Evolutionary conservation across 768 basidiomycete genomes (phyloP), one percentile per base, ranked within the genome.

Genomic region (Vararia minispora): DNA sequence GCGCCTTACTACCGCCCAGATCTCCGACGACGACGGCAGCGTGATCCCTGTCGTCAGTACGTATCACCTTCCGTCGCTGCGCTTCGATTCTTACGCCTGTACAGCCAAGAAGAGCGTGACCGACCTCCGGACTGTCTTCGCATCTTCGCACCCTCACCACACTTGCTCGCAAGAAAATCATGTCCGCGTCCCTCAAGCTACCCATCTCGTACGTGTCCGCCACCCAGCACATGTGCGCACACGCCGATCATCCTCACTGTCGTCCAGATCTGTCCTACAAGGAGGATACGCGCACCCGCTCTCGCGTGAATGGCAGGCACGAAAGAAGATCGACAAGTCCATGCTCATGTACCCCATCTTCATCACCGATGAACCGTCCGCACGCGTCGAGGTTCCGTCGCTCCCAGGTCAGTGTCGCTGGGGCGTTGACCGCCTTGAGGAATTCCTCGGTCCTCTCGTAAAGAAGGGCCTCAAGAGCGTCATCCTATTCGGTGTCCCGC

Each of bases 291-390:
- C 86, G 42, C 90, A 97, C 61, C 84, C 91, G 12, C 72, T 87
- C 47, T 72, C 89, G 6, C 81, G 94, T 16, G 69, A 75, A 62
- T 92, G 86, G 79, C 94, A 99, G 61, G 70, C 74, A 18, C 74
- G 76, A 41, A 76, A 82, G 33, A 69, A 74, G 41, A 73, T 92
- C 53, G 79, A 80, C 18, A 92, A 89, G 57, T 73, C 75, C 47
- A 95, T 97, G 91, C 72, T 99, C 60, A 97, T 97, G 86, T 99
- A 98, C 59, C 95, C 95, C 6, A 91, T 99, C 53, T 97, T 99
- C 58, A 84, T 98, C 51, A 90, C 91, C 13, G 94, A 98, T 59
- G 89, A 97, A 42, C 80, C 89, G 2, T 71, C 90, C 42, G 87
- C 89, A 6, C 72, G 75, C 56, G 78, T 80, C 35, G 69, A 74